A percentile compares a stretch with the other conserved stretches of the same genome.
Evolutionary conservation across 2,329 filamentous ascomycete species (phyloP).

Genomic region (Cladophialophora chaetospira): DNA sequence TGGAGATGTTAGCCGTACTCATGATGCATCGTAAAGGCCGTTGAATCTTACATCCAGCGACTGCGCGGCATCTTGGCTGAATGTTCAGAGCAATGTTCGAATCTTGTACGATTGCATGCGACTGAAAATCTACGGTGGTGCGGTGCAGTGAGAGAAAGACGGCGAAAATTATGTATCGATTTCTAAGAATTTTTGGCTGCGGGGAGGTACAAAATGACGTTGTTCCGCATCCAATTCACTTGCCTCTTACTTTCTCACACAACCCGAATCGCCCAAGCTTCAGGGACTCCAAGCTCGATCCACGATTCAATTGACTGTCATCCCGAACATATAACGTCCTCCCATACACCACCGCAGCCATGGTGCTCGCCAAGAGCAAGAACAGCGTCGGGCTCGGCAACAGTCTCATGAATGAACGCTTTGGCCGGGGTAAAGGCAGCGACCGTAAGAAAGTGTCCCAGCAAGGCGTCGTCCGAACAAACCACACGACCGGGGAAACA

Average conservation of each 20-base stretch:
- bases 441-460: conserved; percentile 74
- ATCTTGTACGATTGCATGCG: too few species aligned
- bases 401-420: conserved; percentile 97
- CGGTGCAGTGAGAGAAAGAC: too few species aligned
- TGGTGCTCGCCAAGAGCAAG: conserved; percentile 89
- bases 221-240: conserved; percentile 2
- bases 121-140: too few species aligned
- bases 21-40: conserved; percentile 7
- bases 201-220: conserved; percentile 20
- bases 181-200: conserved; percentile 18
- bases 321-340: not conserved
- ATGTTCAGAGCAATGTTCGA: too few species aligned
- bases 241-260: conserved; percentile 3
- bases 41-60: conserved; percentile 70
- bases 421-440: conserved; percentile 85
- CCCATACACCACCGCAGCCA: conserved; percentile 41
- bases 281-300: too few species aligned
- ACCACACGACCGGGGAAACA: conserved; percentile 74
- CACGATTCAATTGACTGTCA: not conserved
- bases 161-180: too few species aligned
- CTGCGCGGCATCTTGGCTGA: conserved; percentile 52
- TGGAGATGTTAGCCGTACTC: conserved; percentile 37
- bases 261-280: too few species aligned
- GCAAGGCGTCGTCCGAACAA: conserved; percentile 66
- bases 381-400: conserved; percentile 94